These are phyloP conservation scores for Gymnopilus dilepis DNA, from an alignment of 768 basidiomycete species.

Conservation along the genomic window DNA sequence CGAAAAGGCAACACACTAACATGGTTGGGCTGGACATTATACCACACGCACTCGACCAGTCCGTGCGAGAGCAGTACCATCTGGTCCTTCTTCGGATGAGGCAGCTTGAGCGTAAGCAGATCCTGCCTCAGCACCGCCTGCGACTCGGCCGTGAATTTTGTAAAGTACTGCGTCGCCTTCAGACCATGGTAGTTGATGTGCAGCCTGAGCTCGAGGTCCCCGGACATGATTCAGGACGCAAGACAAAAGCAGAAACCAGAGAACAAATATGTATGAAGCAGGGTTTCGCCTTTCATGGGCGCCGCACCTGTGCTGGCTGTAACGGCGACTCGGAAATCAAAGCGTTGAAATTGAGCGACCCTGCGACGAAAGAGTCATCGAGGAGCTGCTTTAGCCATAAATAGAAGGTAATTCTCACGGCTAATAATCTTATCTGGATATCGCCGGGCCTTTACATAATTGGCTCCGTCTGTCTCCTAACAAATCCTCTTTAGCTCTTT, in stretches of 20 bases:
- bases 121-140: conserved; percentile 37
- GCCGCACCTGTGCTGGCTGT: no score
- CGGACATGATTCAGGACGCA: background rate
- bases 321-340: background rate
- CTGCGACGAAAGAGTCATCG: background rate
- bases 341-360: background rate
- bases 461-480: conserved; percentile 19
- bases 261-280: no score
- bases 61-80: conserved; percentile 38
- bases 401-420: conserved; percentile 3
- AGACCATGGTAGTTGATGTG: conserved; percentile 39
- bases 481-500: conserved; percentile 3
- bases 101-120: conserved; percentile 40
- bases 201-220: conserved; percentile 32
- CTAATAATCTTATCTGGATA: conserved; percentile 30
- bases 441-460: conserved; percentile 28
- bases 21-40: conserved; percentile 19
- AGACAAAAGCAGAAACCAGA: background rate
- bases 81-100: conserved; percentile 43
- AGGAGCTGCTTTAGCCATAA: background rate
- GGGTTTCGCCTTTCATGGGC: background rate
- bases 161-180: conserved; percentile 42
- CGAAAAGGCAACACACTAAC: conserved; percentile 21
- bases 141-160: conserved; percentile 33
- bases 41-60: conserved; percentile 36